Conservation (phyloP, 495 filamentous ascomycete genomes). For the Beverwykella pulmonaria region DNA sequence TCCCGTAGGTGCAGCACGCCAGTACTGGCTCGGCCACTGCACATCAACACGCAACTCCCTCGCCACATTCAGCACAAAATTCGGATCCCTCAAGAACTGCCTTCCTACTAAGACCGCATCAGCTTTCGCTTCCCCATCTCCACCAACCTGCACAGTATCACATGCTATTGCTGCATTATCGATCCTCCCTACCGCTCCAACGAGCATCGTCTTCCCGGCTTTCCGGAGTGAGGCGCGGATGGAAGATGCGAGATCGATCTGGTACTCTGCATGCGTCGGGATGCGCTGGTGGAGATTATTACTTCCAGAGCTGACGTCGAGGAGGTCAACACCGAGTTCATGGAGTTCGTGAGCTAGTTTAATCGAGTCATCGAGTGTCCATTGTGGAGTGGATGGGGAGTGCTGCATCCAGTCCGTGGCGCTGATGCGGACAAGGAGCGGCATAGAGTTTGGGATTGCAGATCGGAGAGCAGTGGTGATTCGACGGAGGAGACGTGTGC, state of each 20-base stretch:
- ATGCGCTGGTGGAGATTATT: constrained; percentile 63
- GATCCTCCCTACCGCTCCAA: constrained; percentile 65
- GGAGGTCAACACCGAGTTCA: constrained; percentile 59
- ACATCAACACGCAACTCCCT: neutral
- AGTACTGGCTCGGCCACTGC: constrained; percentile 8
- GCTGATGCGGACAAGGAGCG: constrained; percentile 45
- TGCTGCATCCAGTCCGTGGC: constrained; percentile 52
- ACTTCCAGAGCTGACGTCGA: constrained; percentile 66
- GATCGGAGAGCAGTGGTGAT: constrained; percentile 36
- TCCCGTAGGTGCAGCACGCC: neutral
- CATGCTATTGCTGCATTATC: constrained; percentile 58
- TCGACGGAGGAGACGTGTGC: constrained; percentile 45
- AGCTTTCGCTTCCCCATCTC: neutral
- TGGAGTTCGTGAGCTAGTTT: constrained; percentile 56
- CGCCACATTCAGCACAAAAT: constrained; percentile 7
- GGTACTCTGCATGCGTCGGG: constrained; percentile 57
- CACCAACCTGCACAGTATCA: constrained; percentile 5
- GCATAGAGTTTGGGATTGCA: constrained; percentile 34
- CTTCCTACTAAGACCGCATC: constrained; percentile 10
- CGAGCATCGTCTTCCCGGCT: constrained; percentile 53
- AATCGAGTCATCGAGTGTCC: constrained; percentile 59
- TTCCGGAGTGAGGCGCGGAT: constrained; percentile 56
- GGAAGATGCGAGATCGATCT: constrained; percentile 58
- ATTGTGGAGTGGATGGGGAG: constrained; percentile 46
- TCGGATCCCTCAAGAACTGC: constrained; percentile 14